Conservation (phyloP, 176 grass and related monocot species). For the Rhynchospora tenuis region DNA sequence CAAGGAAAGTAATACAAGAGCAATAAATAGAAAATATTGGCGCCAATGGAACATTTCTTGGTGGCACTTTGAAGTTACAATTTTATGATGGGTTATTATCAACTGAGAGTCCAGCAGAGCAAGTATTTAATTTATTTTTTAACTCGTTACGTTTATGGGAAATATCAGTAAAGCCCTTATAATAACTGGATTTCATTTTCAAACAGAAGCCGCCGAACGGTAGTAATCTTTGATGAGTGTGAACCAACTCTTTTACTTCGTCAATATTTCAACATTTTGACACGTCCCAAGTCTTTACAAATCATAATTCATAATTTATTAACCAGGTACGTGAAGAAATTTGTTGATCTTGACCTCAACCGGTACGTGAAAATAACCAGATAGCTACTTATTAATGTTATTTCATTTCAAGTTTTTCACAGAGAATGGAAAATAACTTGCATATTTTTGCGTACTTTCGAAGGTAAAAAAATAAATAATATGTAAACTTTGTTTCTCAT, state of each 20-base stretch:
- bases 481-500: not conserved
- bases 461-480: not conserved
- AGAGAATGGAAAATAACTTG: not conserved
- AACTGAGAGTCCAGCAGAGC: not conserved
- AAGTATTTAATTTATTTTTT: not conserved
- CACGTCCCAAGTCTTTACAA: not conserved
- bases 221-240: not conserved
- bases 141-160: not conserved
- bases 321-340: not conserved
- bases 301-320: not conserved
- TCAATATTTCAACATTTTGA: slow-evolving; percentile 7
- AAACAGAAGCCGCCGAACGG: not conserved
- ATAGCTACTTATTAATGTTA: not conserved
- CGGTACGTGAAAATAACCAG: not conserved
- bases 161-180: not conserved
- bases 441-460: not conserved
- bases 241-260: not conserved
- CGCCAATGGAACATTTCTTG: not conserved
- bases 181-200: not conserved
- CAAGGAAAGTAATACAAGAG: not conserved
- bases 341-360: not conserved
- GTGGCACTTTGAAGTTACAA: not conserved
- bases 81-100: too few relatives aligned
- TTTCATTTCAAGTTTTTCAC: not conserved
- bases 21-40: not conserved